A percentile compares a stretch with the other conserved stretches of the same genome.
These are phyloP conservation scores for Pueraria montana DNA, from an alignment of 306 rosid species.

Conservation along the genomic window DNA sequence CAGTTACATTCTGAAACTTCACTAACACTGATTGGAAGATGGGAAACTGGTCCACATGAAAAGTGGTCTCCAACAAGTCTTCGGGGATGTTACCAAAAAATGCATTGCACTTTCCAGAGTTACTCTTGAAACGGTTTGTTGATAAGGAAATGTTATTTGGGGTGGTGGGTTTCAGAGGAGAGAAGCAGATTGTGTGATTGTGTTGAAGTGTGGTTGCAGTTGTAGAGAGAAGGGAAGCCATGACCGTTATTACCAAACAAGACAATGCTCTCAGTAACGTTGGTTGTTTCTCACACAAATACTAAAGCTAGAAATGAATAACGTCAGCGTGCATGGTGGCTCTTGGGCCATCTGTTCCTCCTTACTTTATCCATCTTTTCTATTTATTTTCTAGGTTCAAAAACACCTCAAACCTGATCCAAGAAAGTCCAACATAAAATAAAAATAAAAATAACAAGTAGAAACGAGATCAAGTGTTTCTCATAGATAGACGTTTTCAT, in stretches of 20 bases:
- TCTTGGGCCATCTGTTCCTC: slow-evolving; percentile 53
- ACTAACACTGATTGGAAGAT: slow-evolving; percentile 60
- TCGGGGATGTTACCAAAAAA: slow-evolving; percentile 59
- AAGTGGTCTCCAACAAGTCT: slow-evolving; percentile 51
- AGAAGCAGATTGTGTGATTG: slow-evolving; percentile 47
- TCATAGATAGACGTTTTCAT: neutral
- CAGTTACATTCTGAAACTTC: slow-evolving; percentile 65
- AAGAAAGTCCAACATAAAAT: neutral
- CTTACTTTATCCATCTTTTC: slow-evolving; percentile 57
- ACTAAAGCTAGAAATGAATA: neutral
- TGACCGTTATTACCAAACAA: slow-evolving; percentile 38
- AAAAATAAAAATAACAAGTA: neutral
- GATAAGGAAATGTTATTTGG: slow-evolving; percentile 50
- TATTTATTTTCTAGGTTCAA: slow-evolving; percentile 44
- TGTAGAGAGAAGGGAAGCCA: slow-evolving; percentile 74
- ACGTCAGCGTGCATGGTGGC: slow-evolving; percentile 62
- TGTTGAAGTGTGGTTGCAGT: slow-evolving; percentile 61
- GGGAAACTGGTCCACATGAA: slow-evolving; percentile 67
- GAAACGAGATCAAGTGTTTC: neutral
- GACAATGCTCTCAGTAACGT: slow-evolving; percentile 25
- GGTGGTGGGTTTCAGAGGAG: slow-evolving; percentile 54
- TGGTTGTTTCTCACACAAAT: slow-evolving; percentile 9
- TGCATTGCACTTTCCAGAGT: slow-evolving; percentile 60
- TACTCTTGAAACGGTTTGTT: slow-evolving; percentile 53
- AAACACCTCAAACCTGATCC: slow-evolving; percentile 41